phyloP scores from a whole-genome alignment of 2,329 filamentous ascomycete species.

The Diaporthe velutina region DNA sequence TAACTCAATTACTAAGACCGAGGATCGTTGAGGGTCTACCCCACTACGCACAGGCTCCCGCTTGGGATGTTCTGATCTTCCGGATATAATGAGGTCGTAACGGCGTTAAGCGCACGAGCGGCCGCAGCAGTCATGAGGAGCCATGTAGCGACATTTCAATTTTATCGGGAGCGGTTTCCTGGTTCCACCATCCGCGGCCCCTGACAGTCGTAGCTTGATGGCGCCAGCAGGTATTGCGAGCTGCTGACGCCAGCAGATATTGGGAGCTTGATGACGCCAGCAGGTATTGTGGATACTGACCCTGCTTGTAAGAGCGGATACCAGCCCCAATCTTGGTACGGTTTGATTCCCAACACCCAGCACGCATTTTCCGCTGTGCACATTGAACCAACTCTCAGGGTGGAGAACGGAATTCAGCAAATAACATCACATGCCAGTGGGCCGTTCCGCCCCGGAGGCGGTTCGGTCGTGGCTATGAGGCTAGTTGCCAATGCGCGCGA shows the following conservation, averaged over 20 bases:
- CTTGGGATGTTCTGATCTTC: neutral
- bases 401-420: neutral
- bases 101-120: conserved; percentile 4
- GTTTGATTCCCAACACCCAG: neutral
- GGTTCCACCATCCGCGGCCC: neutral
- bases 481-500: no score
- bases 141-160: neutral
- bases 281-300: neutral
- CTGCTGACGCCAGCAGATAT: neutral
- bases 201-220: neutral
- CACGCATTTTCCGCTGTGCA: neutral
- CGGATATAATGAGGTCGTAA: conserved; percentile 1
- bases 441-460: no score
- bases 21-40: neutral
- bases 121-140: neutral
- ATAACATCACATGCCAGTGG: neutral
- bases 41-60: neutral
- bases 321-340: neutral
- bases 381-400: neutral
- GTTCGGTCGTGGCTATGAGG: no score
- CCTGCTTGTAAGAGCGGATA: neutral
- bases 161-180: neutral
- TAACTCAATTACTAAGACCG: neutral
- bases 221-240: neutral
- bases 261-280: conserved; percentile 1